Base-by-base conservation (phyloP, 2,329 filamentous ascomycete species). In the Fusarium sp. region DNA sequence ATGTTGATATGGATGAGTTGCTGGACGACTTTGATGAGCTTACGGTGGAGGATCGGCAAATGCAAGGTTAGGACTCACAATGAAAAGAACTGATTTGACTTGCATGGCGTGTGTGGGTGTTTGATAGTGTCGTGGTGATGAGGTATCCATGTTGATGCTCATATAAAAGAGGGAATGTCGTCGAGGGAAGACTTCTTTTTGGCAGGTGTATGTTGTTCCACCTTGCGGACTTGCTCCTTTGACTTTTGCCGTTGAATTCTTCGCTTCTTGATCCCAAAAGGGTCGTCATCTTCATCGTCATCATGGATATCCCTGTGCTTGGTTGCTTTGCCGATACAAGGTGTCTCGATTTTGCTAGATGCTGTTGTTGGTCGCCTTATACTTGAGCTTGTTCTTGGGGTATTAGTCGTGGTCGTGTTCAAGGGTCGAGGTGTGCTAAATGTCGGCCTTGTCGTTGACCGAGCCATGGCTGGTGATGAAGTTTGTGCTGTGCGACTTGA, bases 1-100 rank as follows among this genome's bases (percentile, higher is more conserved):
- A 89, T 78, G 92, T 96, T 75, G 87, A 91, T 80, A 92, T 96
- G 91, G 89, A 96, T 22, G 93, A 95, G 82, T 83, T 98, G 79
- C 87, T 98, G 79, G 95, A 98, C 81, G 95, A 98, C 81, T 95
- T 98, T 86, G 95, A 97, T 80, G 95, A 98, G 79, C 89, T 98
- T 62, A 78, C 80, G 56, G 66, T 82, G 79, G 68, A 78, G 66
- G 80, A 81, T 62, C 59, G 69, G 20, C 79, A 77, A 73, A 77
- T 76, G 68, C 92, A 83, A 58, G 61, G 38, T 64, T 70, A 73
- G 69, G 35, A 51, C 69, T 70, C 64, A 71, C 69, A 72, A 77
- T 66, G 70, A 77, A 76, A 76, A 77, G 58, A 71, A 73, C 58
- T 72, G 62, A 71, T 73, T 72, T 71, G 65, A 64, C 55, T 51